These are phyloP conservation scores for Rutstroemia sp. DNA, from an alignment of 2,329 filamentous ascomycete species.

Conservation along the genomic window DNA sequence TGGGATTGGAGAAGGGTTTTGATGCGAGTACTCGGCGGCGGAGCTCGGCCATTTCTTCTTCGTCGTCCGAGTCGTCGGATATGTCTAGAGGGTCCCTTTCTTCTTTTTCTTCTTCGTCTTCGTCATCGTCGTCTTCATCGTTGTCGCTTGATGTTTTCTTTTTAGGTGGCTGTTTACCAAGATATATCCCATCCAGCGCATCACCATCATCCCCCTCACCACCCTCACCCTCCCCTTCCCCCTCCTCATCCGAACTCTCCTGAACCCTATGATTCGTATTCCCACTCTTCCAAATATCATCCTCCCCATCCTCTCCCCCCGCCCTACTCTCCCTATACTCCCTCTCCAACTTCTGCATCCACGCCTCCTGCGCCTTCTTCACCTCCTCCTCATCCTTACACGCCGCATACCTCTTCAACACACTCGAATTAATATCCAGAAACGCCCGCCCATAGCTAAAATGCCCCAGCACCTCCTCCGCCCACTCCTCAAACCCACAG, in stretches of 20 bases:
- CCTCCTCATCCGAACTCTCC: conserved; percentile 45
- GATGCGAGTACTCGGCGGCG: conserved; percentile 84
- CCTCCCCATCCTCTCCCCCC: conserved; percentile 48
- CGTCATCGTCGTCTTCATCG: not conserved
- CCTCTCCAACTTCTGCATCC: conserved; percentile 82
- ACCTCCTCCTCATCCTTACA: conserved; percentile 75
- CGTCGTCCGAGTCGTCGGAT: conserved; percentile 59
- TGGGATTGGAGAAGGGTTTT: conserved; percentile 70
- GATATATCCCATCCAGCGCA: conserved; percentile 50
- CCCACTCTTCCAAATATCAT: conserved; percentile 84
- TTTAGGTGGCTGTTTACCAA: conserved; percentile 35
- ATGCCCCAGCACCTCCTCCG: conserved; percentile 69
- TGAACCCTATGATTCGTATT: conserved; percentile 68
- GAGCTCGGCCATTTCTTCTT: conserved; percentile 84
- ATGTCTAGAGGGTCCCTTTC: not conserved
- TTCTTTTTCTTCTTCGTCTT: conserved; percentile 1
- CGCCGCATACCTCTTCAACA: conserved; percentile 78
- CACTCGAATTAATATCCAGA: conserved; percentile 77
- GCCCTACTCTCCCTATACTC: conserved; percentile 79
- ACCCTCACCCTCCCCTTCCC: conserved; percentile 34
- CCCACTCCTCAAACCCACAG: conserved; percentile 88
- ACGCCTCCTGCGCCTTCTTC: conserved; percentile 77
- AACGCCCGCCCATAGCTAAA: conserved; percentile 89
- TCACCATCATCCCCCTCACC: conserved; percentile 40
- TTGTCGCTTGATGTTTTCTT: conserved; percentile 33